Evolutionary conservation across 306 rosid species (phyloP).

Genomic region (Casuarina glauca): DNA sequence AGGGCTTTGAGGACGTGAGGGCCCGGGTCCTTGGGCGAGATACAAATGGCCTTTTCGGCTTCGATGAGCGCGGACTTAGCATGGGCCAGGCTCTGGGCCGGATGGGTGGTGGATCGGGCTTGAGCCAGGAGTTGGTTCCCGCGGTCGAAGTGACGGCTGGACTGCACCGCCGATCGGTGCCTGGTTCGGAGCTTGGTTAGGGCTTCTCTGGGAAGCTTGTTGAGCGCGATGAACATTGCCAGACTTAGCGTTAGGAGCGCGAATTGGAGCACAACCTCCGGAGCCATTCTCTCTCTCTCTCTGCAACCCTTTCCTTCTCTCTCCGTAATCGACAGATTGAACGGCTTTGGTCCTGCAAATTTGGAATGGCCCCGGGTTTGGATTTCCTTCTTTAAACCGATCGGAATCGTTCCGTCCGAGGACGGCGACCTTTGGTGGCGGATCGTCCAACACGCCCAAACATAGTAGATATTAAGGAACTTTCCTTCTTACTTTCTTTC

Average conservation of each 20-base stretch:
- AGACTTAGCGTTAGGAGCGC: slow-evolving; percentile 44
- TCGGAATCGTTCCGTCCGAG: background rate
- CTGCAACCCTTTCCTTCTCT: background rate
- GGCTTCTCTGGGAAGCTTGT: slow-evolving; percentile 33
- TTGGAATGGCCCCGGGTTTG: background rate
- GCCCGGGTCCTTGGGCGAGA: slow-evolving; percentile 51
- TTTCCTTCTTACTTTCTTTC: too few species aligned
- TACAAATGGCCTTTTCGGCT: slow-evolving; percentile 50
- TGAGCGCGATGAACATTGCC: slow-evolving; percentile 31
- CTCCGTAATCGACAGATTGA: background rate
- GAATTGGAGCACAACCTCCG: slow-evolving; percentile 41
- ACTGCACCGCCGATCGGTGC: slow-evolving; percentile 33
- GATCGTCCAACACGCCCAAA: background rate
- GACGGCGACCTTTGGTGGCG: background rate
- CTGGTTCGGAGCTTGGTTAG: slow-evolving; percentile 36
- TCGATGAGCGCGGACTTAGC: slow-evolving; percentile 53
- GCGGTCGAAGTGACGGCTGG: slow-evolving; percentile 48
- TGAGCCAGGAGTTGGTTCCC: slow-evolving; percentile 53
- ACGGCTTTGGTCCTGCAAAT: background rate
- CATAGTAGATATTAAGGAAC: background rate
- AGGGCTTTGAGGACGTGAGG: slow-evolving; percentile 57
- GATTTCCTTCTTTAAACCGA: background rate
- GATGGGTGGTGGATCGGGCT: slow-evolving; percentile 42
- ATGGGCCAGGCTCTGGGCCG: slow-evolving; percentile 36
- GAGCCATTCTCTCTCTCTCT: slow-evolving; percentile 26